Conservation (phyloP, 2,329 filamentous ascomycete genomes). For the Gaeumannomyces sp. region DNA sequence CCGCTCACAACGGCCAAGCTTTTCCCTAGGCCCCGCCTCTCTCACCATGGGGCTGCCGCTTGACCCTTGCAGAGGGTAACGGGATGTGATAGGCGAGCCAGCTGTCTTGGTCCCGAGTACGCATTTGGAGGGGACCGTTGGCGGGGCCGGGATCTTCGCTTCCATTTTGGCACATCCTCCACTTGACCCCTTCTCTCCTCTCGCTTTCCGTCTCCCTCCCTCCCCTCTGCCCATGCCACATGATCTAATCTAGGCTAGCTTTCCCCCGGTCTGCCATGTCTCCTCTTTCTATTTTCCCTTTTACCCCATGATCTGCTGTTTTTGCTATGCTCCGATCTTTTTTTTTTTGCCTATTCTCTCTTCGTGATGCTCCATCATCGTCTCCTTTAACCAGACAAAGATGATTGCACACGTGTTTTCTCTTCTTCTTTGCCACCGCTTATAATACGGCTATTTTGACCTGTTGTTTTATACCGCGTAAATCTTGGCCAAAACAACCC, state of each 20-base stretch:
- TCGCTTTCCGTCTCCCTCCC: constrained; percentile 3
- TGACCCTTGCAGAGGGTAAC: neutral
- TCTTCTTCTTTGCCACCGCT: constrained; percentile 1
- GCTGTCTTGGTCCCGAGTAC: neutral
- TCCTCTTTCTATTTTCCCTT: constrained; percentile 12
- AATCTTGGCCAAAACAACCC: neutral
- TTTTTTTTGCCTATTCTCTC: constrained; percentile 13
- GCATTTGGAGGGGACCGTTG: neutral
- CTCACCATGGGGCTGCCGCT: too few species aligned
- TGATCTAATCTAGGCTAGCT: neutral
- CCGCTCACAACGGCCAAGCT: too few species aligned
- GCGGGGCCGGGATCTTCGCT: neutral
- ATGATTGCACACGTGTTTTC: constrained; percentile 14
- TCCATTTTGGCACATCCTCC: neutral
- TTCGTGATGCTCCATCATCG: constrained; percentile 18
- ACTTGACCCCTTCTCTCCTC: neutral
- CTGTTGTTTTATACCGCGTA: constrained; percentile 6
- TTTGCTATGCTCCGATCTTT: constrained; percentile 18
- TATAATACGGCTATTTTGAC: neutral
- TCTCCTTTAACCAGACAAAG: constrained; percentile 11
- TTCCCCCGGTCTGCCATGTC: neutral
- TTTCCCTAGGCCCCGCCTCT: too few species aligned
- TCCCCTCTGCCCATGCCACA: constrained; percentile 9
- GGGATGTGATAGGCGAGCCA: neutral
- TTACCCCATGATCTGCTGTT: constrained; percentile 17